phyloP scores from a whole-genome alignment of 2,329 filamentous ascomycete species.

The Colletotrichum kahawae region DNA sequence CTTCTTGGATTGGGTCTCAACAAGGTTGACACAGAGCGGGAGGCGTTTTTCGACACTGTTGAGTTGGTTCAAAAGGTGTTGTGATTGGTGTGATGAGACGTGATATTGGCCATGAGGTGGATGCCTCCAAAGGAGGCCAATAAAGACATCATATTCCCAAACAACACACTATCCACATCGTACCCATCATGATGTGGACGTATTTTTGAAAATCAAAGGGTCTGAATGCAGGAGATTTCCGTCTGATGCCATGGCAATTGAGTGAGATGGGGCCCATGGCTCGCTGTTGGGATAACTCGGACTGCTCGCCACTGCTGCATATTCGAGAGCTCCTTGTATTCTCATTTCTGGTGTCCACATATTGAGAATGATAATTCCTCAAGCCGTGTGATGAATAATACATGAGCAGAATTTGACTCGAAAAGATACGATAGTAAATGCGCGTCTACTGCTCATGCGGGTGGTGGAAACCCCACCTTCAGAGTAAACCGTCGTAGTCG shows the following conservation, averaged over 20 bases:
- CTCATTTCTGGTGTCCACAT: not conserved
- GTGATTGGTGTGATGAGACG: slow-evolving; percentile 27
- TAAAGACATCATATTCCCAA: not conserved
- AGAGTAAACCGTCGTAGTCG: not conserved
- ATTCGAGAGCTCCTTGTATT: not conserved
- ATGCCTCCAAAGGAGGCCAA: not conserved
- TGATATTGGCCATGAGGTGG: not conserved
- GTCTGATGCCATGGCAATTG: too few species aligned
- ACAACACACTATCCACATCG: too few species aligned
- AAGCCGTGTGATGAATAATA: not conserved
- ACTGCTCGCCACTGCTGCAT: not conserved
- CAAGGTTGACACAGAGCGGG: slow-evolving; percentile 54
- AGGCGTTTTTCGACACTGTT: slow-evolving; percentile 68
- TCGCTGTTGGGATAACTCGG: not conserved
- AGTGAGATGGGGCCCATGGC: too few species aligned
- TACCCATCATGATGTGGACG: too few species aligned
- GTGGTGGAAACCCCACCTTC: not conserved
- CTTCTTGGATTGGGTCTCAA: slow-evolving; percentile 65
- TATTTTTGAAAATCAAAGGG: too few species aligned
- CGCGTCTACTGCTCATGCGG: not conserved
- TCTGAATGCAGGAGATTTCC: too few species aligned
- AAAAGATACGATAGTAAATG: not conserved
- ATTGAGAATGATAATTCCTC: rapidly evolving
- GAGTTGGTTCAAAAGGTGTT: slow-evolving; percentile 66
- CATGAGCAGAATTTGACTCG: too few species aligned